Conservation (phyloP, 805 yeast species). For the Teunomyces lycoperdinae region DNA sequence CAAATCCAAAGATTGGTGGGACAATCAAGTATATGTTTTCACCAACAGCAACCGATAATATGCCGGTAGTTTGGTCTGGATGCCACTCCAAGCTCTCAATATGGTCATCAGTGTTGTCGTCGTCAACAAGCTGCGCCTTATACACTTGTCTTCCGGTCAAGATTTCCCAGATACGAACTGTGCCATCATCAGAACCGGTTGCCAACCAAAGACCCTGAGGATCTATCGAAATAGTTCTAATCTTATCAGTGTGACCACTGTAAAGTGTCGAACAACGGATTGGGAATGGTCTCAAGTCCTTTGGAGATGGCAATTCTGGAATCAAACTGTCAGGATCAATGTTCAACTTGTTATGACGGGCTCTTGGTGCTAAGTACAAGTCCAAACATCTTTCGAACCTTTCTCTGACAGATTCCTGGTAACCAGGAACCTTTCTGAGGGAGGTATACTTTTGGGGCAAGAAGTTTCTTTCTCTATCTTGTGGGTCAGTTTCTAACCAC, state of each 20-base stretch:
- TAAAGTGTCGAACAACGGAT: constrained; percentile 80
- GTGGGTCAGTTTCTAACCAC: constrained; percentile 69
- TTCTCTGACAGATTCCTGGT: constrained; percentile 80
- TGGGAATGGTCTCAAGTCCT: constrained; percentile 96
- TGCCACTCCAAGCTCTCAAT: constrained; percentile 87
- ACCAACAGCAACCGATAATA: constrained; percentile 82
- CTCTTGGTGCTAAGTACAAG: constrained; percentile 93
- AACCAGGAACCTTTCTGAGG: constrained; percentile 91
- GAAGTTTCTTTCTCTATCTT: constrained; percentile 75
- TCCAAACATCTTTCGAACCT: constrained; percentile 93
- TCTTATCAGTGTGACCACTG: constrained; percentile 79
- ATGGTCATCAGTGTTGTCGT: constrained; percentile 65
- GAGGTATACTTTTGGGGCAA: constrained; percentile 80
- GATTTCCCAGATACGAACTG: constrained; percentile 95
- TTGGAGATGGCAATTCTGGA: constrained; percentile 95
- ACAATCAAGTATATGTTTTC: constrained; percentile 74
- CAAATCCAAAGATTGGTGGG: constrained; percentile 90
- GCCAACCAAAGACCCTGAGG: constrained; percentile 94
- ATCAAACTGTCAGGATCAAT: constrained; percentile 95
- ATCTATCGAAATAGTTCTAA: constrained; percentile 80
- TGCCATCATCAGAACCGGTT: constrained; percentile 96
- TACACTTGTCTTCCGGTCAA: constrained; percentile 92
- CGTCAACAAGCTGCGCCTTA: constrained; percentile 50
- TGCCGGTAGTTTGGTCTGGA: constrained; percentile 71
- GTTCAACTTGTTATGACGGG: constrained; percentile 82